A percentile compares a stretch with the other conserved stretches of the same genome.
These are phyloP conservation scores for Auriscalpium vulgare DNA, from an alignment of 768 basidiomycete species.

Conservation along the genomic window DNA sequence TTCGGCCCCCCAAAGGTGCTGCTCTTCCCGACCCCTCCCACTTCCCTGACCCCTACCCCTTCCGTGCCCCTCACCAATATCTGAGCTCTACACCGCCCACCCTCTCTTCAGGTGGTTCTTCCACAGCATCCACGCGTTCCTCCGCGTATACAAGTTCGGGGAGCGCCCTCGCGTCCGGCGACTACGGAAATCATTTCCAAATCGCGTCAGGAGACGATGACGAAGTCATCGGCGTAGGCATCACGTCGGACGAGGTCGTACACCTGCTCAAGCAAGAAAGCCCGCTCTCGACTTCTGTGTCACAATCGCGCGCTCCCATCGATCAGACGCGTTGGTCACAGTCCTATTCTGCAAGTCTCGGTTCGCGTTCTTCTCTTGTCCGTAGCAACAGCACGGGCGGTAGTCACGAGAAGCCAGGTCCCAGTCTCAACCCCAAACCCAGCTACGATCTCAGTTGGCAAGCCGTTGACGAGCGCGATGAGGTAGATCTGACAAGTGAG, in stretches of 20 bases:
- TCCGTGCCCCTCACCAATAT: conserved; percentile 41
- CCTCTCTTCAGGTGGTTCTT: conserved; percentile 65
- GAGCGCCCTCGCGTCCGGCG: conserved; percentile 50
- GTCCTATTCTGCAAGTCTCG: conserved; percentile 50
- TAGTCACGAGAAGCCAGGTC: conserved; percentile 22
- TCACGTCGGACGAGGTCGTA: conserved; percentile 58
- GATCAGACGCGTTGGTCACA: conserved; percentile 74
- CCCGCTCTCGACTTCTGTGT: conserved; percentile 34
- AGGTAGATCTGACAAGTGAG: conserved; percentile 48
- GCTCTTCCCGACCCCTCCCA: conserved; percentile 55
- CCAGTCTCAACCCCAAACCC: conserved; percentile 52
- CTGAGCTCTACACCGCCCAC: conserved; percentile 42
- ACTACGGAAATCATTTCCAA: conserved; percentile 52
- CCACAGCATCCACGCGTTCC: conserved; percentile 64
- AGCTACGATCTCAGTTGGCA: conserved; percentile 76
- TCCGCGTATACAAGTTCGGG: conserved; percentile 73
- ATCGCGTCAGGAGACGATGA: conserved; percentile 57
- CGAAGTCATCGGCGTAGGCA: conserved; percentile 46
- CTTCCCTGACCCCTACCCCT: conserved; percentile 68
- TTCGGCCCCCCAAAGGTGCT: conserved; percentile 39
- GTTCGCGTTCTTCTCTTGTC: conserved; percentile 66
- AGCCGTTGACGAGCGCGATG: conserved; percentile 63
- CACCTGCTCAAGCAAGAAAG: conserved; percentile 52
- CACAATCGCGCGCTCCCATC: conserved; percentile 41
- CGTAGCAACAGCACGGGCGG: conserved; percentile 41